Evolutionary conservation across 768 basidiomycete species (phyloP).

Genomic region (Trametes elegans): DNA sequence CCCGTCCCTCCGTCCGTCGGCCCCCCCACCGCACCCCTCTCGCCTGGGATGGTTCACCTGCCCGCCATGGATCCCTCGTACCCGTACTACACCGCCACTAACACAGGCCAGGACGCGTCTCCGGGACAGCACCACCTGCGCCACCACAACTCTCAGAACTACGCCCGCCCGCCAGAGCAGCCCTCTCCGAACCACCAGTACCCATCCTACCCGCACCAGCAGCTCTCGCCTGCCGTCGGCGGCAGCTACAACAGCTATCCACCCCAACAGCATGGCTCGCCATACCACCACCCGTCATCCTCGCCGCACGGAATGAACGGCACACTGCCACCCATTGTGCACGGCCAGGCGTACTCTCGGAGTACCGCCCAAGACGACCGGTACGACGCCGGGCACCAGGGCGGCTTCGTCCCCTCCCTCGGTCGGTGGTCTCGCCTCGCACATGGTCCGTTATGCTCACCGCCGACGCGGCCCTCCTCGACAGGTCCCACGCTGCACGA

Average conservation of each 20-base stretch:
- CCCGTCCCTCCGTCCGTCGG: background rate
- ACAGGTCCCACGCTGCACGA: conserved; percentile 18
- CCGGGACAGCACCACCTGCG: conserved; percentile 7
- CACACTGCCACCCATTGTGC: conserved; percentile 8
- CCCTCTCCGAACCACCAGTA: conserved; percentile 1
- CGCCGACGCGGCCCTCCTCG: conserved; percentile 1
- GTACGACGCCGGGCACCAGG: conserved; percentile 3
- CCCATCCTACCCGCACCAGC: background rate
- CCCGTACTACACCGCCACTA: conserved; percentile 13
- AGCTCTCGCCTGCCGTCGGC: background rate
- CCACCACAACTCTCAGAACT: conserved; percentile 10
- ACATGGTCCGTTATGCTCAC: background rate
- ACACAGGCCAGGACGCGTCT: conserved; percentile 2
- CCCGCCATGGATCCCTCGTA: conserved; percentile 14
- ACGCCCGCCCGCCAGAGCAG: conserved; percentile 9
- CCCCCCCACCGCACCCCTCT: background rate
- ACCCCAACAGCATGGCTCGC: conserved; percentile 1
- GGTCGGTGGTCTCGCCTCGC: conserved; percentile 3
- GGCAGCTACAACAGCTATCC: background rate
- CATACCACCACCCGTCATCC: conserved; percentile 9
- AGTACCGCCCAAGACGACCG: conserved; percentile 3
- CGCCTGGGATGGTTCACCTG: conserved; percentile 12
- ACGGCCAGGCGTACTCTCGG: conserved; percentile 10
- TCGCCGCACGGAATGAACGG: conserved; percentile 7
- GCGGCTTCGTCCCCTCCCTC: conserved; percentile 9